Evolutionary conservation across 139 green algal species (phyloP).

Genomic region (Yamagishiella unicocca): DNA sequence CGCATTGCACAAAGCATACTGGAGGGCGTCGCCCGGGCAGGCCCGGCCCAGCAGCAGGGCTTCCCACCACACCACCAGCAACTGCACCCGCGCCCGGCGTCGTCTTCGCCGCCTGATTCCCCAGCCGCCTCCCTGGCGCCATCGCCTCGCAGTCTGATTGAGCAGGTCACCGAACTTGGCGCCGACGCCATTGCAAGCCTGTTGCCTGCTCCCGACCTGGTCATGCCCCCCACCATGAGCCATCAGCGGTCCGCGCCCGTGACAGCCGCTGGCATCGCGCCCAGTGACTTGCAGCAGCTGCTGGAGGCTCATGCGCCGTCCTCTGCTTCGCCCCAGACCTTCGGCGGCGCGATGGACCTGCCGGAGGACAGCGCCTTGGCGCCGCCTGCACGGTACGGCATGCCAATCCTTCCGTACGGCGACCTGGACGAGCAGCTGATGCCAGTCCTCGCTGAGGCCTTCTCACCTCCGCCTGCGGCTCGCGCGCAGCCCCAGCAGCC

Average conservation of each 20-base stretch:
- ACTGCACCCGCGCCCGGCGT: too few species aligned
- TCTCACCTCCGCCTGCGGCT: neutral
- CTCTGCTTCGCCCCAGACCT: neutral
- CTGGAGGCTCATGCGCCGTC: neutral
- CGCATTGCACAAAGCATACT: too few species aligned
- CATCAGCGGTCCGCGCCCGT: conserved; percentile 16
- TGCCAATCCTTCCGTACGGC: conserved; percentile 7
- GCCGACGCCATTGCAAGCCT: neutral
- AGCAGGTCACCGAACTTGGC: conserved; percentile 9
- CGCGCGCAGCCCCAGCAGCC: neutral
- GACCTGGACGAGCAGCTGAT: conserved; percentile 18
- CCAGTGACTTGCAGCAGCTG: neutral
- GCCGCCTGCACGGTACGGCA: neutral
- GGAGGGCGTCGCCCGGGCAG: too few species aligned
- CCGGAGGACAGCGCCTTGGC: neutral
- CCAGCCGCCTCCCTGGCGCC: too few species aligned
- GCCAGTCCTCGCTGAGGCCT: neutral
- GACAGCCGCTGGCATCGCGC: neutral
- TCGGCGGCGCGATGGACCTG: conserved; percentile 34
- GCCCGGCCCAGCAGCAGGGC: too few species aligned
- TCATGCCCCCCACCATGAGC: too few species aligned
- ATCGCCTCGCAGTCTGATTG: too few species aligned
- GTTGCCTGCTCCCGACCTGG: neutral
- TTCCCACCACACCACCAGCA: too few species aligned
- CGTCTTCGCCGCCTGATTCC: too few species aligned